Conservation (phyloP, 129 eudicot species). For the Kitagawia praeruptora region DNA sequence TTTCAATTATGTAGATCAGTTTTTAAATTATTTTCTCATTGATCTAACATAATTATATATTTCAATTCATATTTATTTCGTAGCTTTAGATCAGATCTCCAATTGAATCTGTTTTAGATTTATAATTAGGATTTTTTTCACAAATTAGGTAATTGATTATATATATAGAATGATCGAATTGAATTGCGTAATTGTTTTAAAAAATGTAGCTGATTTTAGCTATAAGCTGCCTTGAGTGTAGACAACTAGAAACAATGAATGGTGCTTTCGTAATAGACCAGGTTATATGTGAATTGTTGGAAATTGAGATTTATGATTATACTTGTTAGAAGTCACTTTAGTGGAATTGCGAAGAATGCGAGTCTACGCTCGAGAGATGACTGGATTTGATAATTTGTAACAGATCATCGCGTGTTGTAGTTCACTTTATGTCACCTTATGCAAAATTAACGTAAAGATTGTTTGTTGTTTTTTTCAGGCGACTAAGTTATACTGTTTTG, state of each 20-base stretch:
- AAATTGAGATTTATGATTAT: not conserved
- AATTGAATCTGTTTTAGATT: not conserved
- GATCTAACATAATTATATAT: not conserved
- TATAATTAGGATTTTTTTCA: not conserved
- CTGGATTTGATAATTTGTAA: not conserved
- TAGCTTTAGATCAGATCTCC: conserved; percentile 34
- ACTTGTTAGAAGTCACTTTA: not conserved
- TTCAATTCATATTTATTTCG: not conserved
- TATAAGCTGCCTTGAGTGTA: not conserved
- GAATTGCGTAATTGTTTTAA: not conserved
- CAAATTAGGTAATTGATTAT: not conserved
- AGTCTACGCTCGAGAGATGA: not conserved
- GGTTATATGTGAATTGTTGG: not conserved
- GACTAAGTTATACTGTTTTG: conserved; percentile 91
- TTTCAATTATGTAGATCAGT: not conserved
- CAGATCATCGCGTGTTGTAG: not conserved
- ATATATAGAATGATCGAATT: not conserved
- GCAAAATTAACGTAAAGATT: not conserved
- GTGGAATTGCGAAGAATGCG: not conserved
- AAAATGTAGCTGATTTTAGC: not conserved
- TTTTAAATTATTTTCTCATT: not conserved
- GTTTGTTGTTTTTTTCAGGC: conserved; percentile 45
- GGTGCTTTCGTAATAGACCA: not conserved
- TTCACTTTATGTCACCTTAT: no score
- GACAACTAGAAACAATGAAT: not conserved